These are phyloP conservation scores for Hortaea werneckii DNA, from an alignment of 2,329 filamentous ascomycete genomes.

Conservation along the genomic window DNA sequence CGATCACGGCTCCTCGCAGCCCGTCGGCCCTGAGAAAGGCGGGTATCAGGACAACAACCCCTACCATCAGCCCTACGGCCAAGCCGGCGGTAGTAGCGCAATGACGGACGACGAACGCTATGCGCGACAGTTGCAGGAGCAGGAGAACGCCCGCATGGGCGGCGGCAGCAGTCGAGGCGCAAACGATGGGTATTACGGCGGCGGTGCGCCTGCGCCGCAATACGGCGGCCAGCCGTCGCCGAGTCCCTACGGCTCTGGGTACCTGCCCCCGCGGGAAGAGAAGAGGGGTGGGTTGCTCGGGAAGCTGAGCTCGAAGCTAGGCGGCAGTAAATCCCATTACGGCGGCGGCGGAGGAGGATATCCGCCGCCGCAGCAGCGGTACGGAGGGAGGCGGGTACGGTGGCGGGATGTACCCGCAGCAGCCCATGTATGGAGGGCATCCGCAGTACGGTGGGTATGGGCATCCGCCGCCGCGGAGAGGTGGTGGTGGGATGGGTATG, in stretches of 20 bases:
- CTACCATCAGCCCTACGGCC: constrained; percentile 35
- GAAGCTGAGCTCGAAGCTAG: constrained; percentile 42
- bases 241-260: constrained; percentile 23
- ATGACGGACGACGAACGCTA: constrained; percentile 60
- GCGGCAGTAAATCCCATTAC: constrained; percentile 8
- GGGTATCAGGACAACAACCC: constrained; percentile 59
- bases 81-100: neutral
- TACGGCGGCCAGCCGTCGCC: constrained; percentile 13
- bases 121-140: constrained; percentile 68
- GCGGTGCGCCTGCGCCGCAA: constrained; percentile 5
- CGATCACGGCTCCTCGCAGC: constrained; percentile 36
- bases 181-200: constrained; percentile 39
- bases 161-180: constrained; percentile 32
- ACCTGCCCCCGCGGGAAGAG: constrained; percentile 23
- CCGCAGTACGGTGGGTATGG: constrained; percentile 21
- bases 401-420: constrained; percentile 4
- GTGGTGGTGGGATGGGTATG: constrained; percentile 49
- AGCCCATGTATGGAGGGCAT: constrained; percentile 18
- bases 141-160: constrained; percentile 58
- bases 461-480: constrained; percentile 15
- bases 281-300: constrained; percentile 37
- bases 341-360: constrained; percentile 9
- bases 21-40: constrained; percentile 33
- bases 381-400: constrained; percentile 7
- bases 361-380: constrained; percentile 16